Percentiles rank a stretch among this genome's conserved stretches.
Evolutionary conservation across 305 asterid species (phyloP).

Genomic region (Coffea humblotiana): DNA sequence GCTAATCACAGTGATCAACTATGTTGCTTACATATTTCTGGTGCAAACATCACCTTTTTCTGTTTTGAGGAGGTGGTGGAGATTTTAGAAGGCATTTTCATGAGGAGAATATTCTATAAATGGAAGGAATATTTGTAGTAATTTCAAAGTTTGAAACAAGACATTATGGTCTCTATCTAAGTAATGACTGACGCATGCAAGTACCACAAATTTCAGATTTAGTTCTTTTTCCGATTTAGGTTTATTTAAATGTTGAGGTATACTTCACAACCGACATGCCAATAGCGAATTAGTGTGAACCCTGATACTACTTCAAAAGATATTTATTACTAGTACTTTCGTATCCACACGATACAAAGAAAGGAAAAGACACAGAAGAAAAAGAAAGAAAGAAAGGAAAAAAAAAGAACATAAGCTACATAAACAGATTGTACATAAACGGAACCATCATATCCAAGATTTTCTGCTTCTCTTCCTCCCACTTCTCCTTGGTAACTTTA

Average conservation of each 20-base stretch:
- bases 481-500: background rate
- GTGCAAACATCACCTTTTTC: background rate
- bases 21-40: background rate
- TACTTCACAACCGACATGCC: background rate
- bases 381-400: too few relatives aligned
- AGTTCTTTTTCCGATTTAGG: too few relatives aligned
- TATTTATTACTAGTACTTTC: too few relatives aligned
- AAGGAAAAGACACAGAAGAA: too few relatives aligned
- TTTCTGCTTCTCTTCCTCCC: conserved; percentile 25
- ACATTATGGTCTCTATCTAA: too few relatives aligned
- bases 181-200: too few relatives aligned
- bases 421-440: background rate
- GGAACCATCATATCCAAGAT: conserved; percentile 1
- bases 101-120: background rate
- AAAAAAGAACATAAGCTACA: background rate
- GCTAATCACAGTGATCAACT: background rate
- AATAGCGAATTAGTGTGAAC: background rate
- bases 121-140: background rate
- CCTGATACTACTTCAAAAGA: too few relatives aligned
- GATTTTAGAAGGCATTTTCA: background rate
- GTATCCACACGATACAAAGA: too few relatives aligned
- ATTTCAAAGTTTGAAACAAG: background rate
- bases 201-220: too few relatives aligned
- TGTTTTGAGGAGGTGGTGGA: too few relatives aligned
- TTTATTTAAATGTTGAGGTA: too few relatives aligned